Base-by-base conservation (phyloP, 352 stramenopile species). In the Globisporangium heterothallicum region DNA sequence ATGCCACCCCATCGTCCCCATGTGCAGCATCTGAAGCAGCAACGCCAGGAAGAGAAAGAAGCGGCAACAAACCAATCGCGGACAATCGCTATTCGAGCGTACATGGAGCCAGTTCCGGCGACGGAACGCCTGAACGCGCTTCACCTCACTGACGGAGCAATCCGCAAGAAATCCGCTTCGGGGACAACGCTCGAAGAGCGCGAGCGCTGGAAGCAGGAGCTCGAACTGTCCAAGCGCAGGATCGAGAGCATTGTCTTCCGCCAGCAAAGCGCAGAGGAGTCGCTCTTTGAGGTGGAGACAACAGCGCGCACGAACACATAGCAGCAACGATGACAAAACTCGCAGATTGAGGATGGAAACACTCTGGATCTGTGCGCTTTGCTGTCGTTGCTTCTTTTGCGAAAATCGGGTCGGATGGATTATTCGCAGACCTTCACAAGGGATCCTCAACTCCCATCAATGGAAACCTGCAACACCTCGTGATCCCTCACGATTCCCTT, bases 161-260 rank as follows among this genome's bases (percentile, higher is more conserved):
- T 35, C 49, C 52, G 32, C 34, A 42, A 42, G n/a, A 56, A 58
- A 34, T 19, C 19, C 7, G 38, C 43, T 22, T 58, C 44, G 6
- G 14, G 24, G 4, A 29, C 45, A 25, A 45, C 48, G 24, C 55
- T 58, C 12, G 36, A 57, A 36, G 64, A 72, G 35, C 61, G 62
- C 19, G 70, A 73, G 22, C 54, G 53, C 32, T 71, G 70, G 50
- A 72, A 80, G 18, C 61, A 83, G 30, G 66, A 71, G 42, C 61
- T 88, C n/a, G 72, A 86, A 42, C 70, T 81, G 53, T 76, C 74
- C 7, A 90, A 88, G 56, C 65, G 76, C 24, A 59, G 78, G 26
- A 53, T 84, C 35, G 65, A 81, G 40, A 59, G 41, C 32, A 58
- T 66, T 3, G 26, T 64, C 22, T 29, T 79, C 27, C 62, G 48